Evolutionary conservation across 148 eudicot species (phyloP), one percentile per base, ranked within the genome.

Genomic region (Chenopodium formosanum): DNA sequence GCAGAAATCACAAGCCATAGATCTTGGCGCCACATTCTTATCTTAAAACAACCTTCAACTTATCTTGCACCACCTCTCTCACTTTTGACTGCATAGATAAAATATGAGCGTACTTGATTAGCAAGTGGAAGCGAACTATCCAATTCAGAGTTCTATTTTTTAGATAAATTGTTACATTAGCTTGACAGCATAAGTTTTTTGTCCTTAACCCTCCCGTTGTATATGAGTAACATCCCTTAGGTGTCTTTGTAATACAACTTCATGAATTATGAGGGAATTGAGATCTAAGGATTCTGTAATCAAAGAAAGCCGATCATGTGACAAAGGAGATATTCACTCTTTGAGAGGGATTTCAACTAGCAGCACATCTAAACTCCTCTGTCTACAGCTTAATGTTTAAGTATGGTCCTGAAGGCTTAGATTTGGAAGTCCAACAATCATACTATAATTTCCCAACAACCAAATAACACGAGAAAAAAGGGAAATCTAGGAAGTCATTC

Each of bases 11-110:
- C 11, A 34, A 53, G 83, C 79, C 25, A 73, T 9, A 8, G 73
- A 74, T 79, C 53, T 27, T 44, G 66, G 80, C 56, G 7, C 67
- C 80, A n/a, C 2, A 14, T n/a, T 79, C 82, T 87, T 86, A 95
- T 91, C 98, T 89, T 79, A 95, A 83, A 76, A 88, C 94, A 70
- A 95, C 97, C n/a, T 91, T 91, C 85, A 93, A 71, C 90, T 95
- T 90, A 81, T 80, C 84, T 86, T 93, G 81, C 76, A 87, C 97
- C 85, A 88, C 89, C 20, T 93, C 97, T 82, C 96, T 83, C 73
- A 93, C 98, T 80, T 90, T 94, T 91, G 88, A 89, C 99, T 95
- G 97, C 90, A 91, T 32, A 78, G 53, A 74, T 17, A 74, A 29
- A 37, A 73, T 5, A 31, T 56, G 23, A 48, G 77, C 29, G 64